Evolutionary conservation across 2,329 filamentous ascomycete species (phyloP).

Genomic region (Cladosporium sp.): DNA sequence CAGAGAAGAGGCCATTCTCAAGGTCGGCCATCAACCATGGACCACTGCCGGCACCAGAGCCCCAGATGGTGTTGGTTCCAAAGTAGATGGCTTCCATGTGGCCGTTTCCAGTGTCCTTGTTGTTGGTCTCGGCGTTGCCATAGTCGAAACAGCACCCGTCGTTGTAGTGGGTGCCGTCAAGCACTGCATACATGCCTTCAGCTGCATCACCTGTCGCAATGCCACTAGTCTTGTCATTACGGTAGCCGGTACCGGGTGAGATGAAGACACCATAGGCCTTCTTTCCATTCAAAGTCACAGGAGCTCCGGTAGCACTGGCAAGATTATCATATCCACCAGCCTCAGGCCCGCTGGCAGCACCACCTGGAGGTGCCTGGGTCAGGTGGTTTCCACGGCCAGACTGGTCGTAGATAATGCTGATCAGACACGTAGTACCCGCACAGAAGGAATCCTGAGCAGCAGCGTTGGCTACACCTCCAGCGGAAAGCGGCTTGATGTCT

Average conservation of each 20-base stretch:
- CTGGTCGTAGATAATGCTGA: conserved; percentile 65
- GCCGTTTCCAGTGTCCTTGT: conserved; percentile 55
- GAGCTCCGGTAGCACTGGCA: conserved; percentile 60
- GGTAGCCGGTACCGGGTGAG: conserved; percentile 62
- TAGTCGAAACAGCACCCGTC: conserved; percentile 53
- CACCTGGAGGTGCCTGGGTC: conserved; percentile 55
- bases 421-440: conserved; percentile 60
- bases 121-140: conserved; percentile 45
- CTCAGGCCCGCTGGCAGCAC: conserved; percentile 58
- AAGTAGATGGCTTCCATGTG: conserved; percentile 72
- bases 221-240: conserved; percentile 56
- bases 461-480: conserved; percentile 64
- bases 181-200: conserved; percentile 61
- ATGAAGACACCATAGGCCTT: conserved; percentile 66
- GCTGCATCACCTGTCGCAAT: conserved; percentile 56
- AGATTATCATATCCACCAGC: conserved; percentile 60
- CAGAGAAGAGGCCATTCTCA: conserved; percentile 67
- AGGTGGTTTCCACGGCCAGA: conserved; percentile 63
- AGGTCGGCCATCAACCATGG: conserved; percentile 71
- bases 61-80: conserved; percentile 57
- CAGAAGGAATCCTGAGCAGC: conserved; percentile 62
- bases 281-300: conserved; percentile 57
- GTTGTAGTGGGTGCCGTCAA: conserved; percentile 63
- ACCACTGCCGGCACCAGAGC: conserved; percentile 57
- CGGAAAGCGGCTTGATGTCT: conserved; percentile 53